phyloP scores from a whole-genome alignment of 1,284 basidiomycete genomes.

The Leccinum ambiguum region DNA sequence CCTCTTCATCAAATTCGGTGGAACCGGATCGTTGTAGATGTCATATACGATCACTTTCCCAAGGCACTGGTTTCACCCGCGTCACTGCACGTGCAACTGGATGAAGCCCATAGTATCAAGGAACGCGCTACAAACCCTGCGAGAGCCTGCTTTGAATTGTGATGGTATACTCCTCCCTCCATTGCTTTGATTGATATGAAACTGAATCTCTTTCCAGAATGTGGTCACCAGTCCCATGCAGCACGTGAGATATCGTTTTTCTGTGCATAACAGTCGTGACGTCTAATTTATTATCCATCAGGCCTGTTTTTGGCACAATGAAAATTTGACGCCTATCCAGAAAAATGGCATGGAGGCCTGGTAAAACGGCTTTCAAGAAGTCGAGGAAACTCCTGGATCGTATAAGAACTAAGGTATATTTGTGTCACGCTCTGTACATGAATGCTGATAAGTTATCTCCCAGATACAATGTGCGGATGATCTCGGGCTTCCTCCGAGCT shows the following conservation, averaged over 20 bases:
- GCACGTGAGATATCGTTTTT: slow-evolving; percentile 56
- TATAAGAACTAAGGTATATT: slow-evolving; percentile 82
- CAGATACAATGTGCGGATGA: slow-evolving; percentile 97
- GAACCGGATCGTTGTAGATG: slow-evolving; percentile 72
- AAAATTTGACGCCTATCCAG: slow-evolving; percentile 94
- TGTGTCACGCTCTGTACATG: neutral
- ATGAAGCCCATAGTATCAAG: slow-evolving; percentile 99
- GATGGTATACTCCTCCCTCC: slow-evolving; percentile 56
- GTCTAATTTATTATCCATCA: slow-evolving; percentile 29
- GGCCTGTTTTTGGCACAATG: slow-evolving; percentile 90
- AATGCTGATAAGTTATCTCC: slow-evolving; percentile 35
- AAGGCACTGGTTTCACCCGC: slow-evolving; percentile 1
- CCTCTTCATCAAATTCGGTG: slow-evolving; percentile 86
- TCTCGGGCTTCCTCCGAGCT: slow-evolving; percentile 91
- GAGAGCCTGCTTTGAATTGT: slow-evolving; percentile 89
- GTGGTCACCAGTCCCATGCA: slow-evolving; percentile 93
- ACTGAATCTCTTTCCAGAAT: slow-evolving; percentile 47
- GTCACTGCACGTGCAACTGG: slow-evolving; percentile 55
- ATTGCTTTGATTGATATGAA: neutral
- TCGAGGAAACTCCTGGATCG: slow-evolving; percentile 85
- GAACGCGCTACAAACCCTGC: slow-evolving; percentile 95
- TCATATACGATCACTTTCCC: neutral
- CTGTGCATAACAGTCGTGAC: slow-evolving; percentile 4
- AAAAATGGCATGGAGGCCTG: slow-evolving; percentile 76
- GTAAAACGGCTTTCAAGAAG: slow-evolving; percentile 86